Conservation (phyloP, 2,329 filamentous ascomycete genomes). For the Claviceps monticola region DNA sequence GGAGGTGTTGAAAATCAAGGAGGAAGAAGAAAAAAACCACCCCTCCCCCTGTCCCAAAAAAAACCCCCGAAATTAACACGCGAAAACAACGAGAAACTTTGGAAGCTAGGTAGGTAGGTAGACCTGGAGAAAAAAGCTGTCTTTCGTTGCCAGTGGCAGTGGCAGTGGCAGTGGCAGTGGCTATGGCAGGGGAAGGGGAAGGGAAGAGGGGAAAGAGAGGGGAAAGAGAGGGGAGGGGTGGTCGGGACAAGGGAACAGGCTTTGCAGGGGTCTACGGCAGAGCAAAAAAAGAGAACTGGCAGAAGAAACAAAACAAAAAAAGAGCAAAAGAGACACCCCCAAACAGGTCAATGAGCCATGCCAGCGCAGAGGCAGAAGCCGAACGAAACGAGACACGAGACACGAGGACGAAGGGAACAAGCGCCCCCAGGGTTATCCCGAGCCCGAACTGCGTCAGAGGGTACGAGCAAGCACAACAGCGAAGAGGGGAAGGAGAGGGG, state of each 20-base stretch:
- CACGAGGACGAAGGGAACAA: background rate
- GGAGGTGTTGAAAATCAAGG: constrained; percentile 14
- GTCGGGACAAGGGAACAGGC: background rate
- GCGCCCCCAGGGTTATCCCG: background rate
- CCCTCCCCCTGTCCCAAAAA: background rate
- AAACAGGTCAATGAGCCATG: background rate
- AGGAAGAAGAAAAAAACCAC: constrained; percentile 11
- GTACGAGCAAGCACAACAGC: background rate
- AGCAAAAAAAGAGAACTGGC: background rate
- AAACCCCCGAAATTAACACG: background rate
- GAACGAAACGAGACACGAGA: background rate
- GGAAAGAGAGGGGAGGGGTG: background rate
- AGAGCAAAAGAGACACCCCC: background rate
- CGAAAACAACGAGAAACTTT: constrained; percentile 2
- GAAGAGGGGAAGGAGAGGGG: background rate
- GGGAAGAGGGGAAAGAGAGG: background rate
- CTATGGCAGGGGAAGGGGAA: background rate
- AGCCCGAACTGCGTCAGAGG: background rate
- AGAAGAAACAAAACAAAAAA: background rate
- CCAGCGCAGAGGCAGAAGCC: background rate
- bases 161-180: background rate
- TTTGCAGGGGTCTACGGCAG: background rate
- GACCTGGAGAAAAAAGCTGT: background rate
- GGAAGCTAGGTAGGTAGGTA: background rate
- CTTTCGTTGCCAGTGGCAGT: background rate